Evolutionary conservation across 2,329 filamentous ascomycete genomes (phyloP).

Genomic region (Penicillium sp.): DNA sequence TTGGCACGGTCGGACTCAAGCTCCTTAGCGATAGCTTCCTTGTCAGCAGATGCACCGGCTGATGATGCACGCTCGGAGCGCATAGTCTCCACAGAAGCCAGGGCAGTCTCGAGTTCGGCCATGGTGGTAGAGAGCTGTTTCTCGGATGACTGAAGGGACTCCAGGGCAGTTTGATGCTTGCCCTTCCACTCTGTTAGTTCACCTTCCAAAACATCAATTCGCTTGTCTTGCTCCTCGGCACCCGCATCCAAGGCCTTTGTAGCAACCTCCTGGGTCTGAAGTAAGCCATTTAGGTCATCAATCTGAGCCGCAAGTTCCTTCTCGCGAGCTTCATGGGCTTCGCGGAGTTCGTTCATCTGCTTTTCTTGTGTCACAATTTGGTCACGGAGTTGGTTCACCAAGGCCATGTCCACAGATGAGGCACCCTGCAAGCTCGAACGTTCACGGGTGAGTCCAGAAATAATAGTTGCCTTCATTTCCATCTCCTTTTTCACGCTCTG

Average conservation of each 20-base stretch:
- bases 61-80: conserved; percentile 38
- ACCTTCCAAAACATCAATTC: conserved; percentile 60
- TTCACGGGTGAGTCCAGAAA: conserved; percentile 87
- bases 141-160: conserved; percentile 67
- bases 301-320: conserved; percentile 67
- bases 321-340: conserved; percentile 67
- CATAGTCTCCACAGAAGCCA: conserved; percentile 49
- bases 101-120: conserved; percentile 63
- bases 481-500: conserved; percentile 84
- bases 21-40: conserved; percentile 40
- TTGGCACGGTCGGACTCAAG: conserved; percentile 49
- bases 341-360: conserved; percentile 67
- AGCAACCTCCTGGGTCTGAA: conserved; percentile 39
- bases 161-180: conserved; percentile 66
- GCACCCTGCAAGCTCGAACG: conserved; percentile 76
- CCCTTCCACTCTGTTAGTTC: conserved; percentile 70
- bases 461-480: conserved; percentile 94
- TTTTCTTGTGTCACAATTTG: conserved; percentile 83
- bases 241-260: conserved; percentile 32
- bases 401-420: conserved; percentile 82
- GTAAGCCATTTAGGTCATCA: conserved; percentile 56
- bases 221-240: conserved; percentile 47
- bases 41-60: conserved; percentile 30
- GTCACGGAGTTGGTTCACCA: conserved; percentile 79
- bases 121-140: conserved; percentile 66